Evolutionary conservation across 768 basidiomycete species (phyloP).

Genomic region (Psilocybe cyanescens): DNA sequence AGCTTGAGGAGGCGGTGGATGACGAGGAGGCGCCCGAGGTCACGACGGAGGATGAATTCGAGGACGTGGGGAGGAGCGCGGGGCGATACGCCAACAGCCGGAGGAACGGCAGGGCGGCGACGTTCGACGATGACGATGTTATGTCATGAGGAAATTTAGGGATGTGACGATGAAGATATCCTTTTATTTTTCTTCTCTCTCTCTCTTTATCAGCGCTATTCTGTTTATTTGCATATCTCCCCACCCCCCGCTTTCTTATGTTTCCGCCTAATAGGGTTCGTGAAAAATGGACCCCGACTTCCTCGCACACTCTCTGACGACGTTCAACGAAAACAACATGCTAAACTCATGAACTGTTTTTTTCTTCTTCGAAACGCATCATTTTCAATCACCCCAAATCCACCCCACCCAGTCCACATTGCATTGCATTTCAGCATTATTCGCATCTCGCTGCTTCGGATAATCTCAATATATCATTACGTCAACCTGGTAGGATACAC

Average conservation of each 20-base stretch:
- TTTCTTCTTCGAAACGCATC: not conserved
- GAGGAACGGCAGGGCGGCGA: slow-evolving; percentile 45
- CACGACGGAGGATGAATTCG: slow-evolving; percentile 79
- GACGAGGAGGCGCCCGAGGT: slow-evolving; percentile 53
- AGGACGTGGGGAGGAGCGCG: slow-evolving; percentile 62
- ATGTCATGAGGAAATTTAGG: slow-evolving; percentile 27
- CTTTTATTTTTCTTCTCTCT: not conserved
- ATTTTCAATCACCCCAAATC: not conserved
- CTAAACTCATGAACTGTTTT: not conserved
- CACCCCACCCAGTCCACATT: not conserved
- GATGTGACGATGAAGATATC: not conserved
- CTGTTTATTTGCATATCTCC: not conserved
- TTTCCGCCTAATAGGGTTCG: not conserved
- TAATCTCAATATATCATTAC: not conserved
- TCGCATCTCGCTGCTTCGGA: not conserved
- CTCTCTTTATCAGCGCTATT: not conserved
- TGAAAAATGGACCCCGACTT: not conserved
- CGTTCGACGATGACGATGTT: slow-evolving; percentile 42
- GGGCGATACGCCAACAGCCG: slow-evolving; percentile 71
- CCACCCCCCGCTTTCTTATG: not conserved
- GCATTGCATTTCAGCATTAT: not conserved
- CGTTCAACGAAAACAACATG: not conserved
- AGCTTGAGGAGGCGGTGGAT: slow-evolving; percentile 59
- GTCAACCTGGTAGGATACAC: not conserved
- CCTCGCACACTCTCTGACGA: not conserved